Evolutionary conservation across 257 asterid genomes (phyloP).

Genomic region (Eucommia ulmoides): DNA sequence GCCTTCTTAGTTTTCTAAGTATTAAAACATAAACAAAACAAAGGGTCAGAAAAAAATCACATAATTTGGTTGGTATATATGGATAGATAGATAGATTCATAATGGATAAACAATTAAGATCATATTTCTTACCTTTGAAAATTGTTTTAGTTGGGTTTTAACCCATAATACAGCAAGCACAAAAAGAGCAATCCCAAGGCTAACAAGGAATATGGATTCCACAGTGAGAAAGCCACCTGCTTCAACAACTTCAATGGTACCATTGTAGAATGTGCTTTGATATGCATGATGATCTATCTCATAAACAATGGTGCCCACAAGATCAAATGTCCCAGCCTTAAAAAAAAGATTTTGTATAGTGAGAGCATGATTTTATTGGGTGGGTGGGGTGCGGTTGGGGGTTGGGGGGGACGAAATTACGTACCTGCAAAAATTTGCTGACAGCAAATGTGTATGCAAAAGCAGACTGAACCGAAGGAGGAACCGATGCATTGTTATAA

Average conservation of each 20-base stretch:
- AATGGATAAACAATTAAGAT: background rate
- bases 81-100: background rate
- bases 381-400: no score
- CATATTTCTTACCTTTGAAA: slow-evolving; percentile 58
- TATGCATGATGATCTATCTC: slow-evolving; percentile 73
- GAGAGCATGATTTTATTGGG: no score
- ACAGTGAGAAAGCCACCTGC: slow-evolving; percentile 73
- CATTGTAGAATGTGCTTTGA: slow-evolving; percentile 81
- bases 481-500: slow-evolving; percentile 82
- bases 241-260: slow-evolving; percentile 89
- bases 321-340: slow-evolving; percentile 92
- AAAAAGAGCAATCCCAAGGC: slow-evolving; percentile 64
- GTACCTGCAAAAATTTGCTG: slow-evolving; percentile 97
- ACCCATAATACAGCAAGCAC: slow-evolving; percentile 60
- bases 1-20: slow-evolving; percentile 78
- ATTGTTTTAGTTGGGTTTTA: slow-evolving; percentile 46
- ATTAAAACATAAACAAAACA: background rate
- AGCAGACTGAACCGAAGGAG: slow-evolving; percentile 86
- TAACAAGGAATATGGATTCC: slow-evolving; percentile 88
- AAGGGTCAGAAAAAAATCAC: no score
- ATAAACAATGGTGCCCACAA: slow-evolving; percentile 74
- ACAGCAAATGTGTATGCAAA: slow-evolving; percentile 76
- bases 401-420: no score
- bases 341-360: slow-evolving; percentile 4
- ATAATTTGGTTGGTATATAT: no score